A percentile compares a stretch with the other conserved stretches of the same genome.
Evolutionary conservation across 148 eudicot genomes (phyloP).

Genomic region (Rhododendron griersonianum): DNA sequence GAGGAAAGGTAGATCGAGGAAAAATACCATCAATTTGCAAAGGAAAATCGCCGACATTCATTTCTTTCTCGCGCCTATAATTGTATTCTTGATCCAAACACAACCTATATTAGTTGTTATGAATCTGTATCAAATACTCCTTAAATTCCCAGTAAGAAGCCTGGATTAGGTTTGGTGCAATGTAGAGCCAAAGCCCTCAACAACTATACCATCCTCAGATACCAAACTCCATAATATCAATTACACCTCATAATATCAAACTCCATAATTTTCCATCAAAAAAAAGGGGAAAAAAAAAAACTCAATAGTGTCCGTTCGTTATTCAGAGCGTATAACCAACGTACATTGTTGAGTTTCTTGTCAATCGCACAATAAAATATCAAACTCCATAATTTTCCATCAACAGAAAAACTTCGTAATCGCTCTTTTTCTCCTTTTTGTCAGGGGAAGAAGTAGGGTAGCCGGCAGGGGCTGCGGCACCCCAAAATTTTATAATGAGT

Average conservation of each 20-base stretch:
- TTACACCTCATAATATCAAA: not conserved
- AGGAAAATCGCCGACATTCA: not conserved
- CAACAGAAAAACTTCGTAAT: not conserved
- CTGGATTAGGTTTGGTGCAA: not conserved
- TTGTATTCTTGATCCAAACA: not conserved
- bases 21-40: not conserved
- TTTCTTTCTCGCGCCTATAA: not conserved
- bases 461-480: not conserved
- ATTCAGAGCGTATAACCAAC: not conserved
- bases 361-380: not conserved
- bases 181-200: not conserved
- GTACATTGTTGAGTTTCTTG: not conserved
- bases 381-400: not conserved
- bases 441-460: not conserved
- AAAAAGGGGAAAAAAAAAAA: too few relatives aligned
- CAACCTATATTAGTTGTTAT: not conserved
- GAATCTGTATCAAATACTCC: not conserved
- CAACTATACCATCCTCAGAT: not conserved
- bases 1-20: not conserved
- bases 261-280: not conserved
- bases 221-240: not conserved
- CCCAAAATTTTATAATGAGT: not conserved
- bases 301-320: too few relatives aligned
- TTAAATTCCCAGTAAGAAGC: not conserved
- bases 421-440: not conserved